phyloP scores from a whole-genome alignment of 352 stramenopile genomes.

The Globisporangium cystogenes region DNA sequence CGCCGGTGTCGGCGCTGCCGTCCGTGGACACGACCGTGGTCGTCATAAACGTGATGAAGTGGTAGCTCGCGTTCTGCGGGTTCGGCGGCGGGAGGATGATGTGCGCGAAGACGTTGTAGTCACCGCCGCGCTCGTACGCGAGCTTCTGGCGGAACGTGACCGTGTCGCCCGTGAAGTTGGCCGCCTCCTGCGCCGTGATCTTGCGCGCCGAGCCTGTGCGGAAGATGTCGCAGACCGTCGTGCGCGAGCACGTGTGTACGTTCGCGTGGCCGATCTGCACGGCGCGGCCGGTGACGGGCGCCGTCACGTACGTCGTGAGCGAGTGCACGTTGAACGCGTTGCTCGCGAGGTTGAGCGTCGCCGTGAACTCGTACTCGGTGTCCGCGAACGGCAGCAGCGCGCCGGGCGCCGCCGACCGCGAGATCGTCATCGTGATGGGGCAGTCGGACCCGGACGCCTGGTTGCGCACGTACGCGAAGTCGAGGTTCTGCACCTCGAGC shows the following conservation, averaged over 20 bases:
- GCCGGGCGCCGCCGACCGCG: slow-evolving; percentile 29
- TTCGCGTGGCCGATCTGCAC: slow-evolving; percentile 74
- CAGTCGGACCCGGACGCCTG: slow-evolving; percentile 39
- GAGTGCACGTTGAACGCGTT: slow-evolving; percentile 64
- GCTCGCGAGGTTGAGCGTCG: slow-evolving; percentile 62
- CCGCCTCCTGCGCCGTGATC: slow-evolving; percentile 65
- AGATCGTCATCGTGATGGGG: slow-evolving; percentile 50
- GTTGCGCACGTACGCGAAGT: slow-evolving; percentile 61
- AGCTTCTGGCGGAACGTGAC: slow-evolving; percentile 60
- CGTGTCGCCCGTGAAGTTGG: slow-evolving; percentile 67
- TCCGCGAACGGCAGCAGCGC: slow-evolving; percentile 21
- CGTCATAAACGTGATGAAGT: slow-evolving; percentile 77
- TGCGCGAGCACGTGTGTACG: slow-evolving; percentile 63
- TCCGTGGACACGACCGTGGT: slow-evolving; percentile 21
- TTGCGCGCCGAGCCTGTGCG: slow-evolving; percentile 54
- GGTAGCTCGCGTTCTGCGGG: slow-evolving; percentile 54
- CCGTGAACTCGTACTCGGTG: slow-evolving; percentile 68
- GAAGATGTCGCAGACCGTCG: slow-evolving; percentile 73
- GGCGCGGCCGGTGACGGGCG: slow-evolving; percentile 43
- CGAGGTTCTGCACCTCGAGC: slow-evolving; percentile 60
- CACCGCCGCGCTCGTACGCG: slow-evolving; percentile 31
- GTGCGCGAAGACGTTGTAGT: slow-evolving; percentile 77
- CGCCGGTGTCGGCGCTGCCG: slow-evolving; percentile 4
- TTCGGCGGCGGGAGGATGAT: slow-evolving; percentile 58
- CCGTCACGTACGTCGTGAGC: slow-evolving; percentile 46